Evolutionary conservation across 2,329 filamentous ascomycete species (phyloP).

Genomic region (Clonostachys rosea): DNA sequence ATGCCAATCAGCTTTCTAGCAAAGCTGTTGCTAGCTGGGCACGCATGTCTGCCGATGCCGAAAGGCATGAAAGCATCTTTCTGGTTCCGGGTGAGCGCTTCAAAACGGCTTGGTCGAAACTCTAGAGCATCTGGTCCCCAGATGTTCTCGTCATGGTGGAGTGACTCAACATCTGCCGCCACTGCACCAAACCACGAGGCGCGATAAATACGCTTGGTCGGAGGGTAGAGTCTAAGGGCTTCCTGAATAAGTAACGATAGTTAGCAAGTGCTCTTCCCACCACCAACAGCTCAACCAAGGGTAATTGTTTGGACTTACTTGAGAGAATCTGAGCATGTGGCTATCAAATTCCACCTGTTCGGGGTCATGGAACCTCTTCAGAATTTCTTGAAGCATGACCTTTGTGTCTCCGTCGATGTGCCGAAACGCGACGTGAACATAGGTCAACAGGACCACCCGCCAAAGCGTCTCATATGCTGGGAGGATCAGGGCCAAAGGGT

Average conservation of each 20-base stretch:
- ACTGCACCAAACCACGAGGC: background rate
- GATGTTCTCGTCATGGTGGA: background rate
- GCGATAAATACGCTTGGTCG: background rate
- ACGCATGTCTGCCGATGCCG: background rate
- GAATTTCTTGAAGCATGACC: background rate
- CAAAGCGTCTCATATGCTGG: background rate
- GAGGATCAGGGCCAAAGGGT: background rate
- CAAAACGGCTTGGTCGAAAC: background rate
- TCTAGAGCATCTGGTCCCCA: background rate
- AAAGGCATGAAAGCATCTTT: conserved; percentile 1
- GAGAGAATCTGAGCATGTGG: background rate
- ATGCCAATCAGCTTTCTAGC: background rate
- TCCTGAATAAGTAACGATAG: background rate
- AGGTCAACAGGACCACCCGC: background rate
- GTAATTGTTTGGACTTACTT: background rate
- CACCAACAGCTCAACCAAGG: background rate
- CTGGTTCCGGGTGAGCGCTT: background rate
- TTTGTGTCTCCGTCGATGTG: background rate
- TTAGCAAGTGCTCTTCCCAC: background rate
- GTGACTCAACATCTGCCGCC: background rate
- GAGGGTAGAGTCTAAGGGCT: background rate
- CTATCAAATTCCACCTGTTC: background rate
- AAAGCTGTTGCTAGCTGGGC: background rate
- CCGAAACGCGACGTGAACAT: conserved; percentile 1
- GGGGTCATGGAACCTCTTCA: background rate